Evolutionary conservation across 805 yeast species (phyloP).

Genomic region (Yarrowia alimentaria): DNA sequence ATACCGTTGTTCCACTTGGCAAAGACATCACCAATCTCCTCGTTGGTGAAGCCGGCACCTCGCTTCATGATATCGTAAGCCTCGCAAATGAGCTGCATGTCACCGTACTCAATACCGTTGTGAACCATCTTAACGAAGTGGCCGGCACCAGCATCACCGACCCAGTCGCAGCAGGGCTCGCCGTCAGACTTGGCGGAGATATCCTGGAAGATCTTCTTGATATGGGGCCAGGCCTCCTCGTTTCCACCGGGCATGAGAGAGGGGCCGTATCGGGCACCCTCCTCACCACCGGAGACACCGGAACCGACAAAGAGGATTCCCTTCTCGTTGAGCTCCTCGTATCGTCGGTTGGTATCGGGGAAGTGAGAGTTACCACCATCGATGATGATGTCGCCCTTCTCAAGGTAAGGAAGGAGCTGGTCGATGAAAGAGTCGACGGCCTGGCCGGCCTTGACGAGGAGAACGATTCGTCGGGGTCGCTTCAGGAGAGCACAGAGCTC

Average conservation of each 20-base stretch:
- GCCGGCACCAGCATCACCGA: conserved; percentile 98
- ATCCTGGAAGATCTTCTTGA: conserved; percentile 93
- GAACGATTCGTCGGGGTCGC: conserved; percentile 94
- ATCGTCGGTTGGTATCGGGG: conserved; percentile 98
- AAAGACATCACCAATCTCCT: conserved; percentile 91
- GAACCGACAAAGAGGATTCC: conserved; percentile 95
- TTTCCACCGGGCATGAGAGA: conserved; percentile 99
- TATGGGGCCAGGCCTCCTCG: conserved; percentile 97
- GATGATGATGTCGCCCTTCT: conserved; percentile 95
- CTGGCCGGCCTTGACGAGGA: conserved; percentile 93
- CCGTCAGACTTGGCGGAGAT: conserved; percentile 96
- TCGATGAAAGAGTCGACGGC: conserved; percentile 91
- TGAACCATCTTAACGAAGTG: conserved; percentile 99
- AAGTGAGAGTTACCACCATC: conserved; percentile 99
- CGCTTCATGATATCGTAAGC: conserved; percentile 96
- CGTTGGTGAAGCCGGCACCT: conserved; percentile 83
- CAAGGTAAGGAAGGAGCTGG: conserved; percentile 86
- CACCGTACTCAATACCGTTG: conserved; percentile 99
- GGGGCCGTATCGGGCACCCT: conserved; percentile 99
- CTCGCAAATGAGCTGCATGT: conserved; percentile 98
- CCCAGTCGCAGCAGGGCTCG: conserved; percentile 99
- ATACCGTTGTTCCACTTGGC: conserved; percentile 96
- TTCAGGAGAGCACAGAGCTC: conserved; percentile 86
- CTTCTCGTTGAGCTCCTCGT: conserved; percentile 78
- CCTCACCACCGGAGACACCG: conserved; percentile 99